Percentiles rank a stretch among this genome's conserved stretches.
phyloP scores from a whole-genome alignment of 2,329 filamentous ascomycete species.

The Chrysoporthe puriensis region DNA sequence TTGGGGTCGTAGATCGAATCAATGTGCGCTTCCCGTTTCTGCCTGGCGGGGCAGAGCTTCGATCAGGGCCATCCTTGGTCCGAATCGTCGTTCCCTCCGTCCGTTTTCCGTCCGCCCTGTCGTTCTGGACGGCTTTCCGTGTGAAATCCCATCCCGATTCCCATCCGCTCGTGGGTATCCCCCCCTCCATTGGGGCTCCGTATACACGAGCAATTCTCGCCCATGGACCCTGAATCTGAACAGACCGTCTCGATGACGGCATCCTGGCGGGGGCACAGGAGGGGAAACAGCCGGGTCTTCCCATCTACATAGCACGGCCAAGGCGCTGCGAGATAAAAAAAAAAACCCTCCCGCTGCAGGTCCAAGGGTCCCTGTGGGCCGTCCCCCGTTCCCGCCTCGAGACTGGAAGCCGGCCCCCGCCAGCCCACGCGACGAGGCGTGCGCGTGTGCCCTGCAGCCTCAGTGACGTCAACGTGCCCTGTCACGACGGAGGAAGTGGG shows the following conservation, averaged over 20 bases:
- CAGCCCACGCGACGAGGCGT: background rate
- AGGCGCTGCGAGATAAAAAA: background rate
- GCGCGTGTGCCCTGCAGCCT: background rate
- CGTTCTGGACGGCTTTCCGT: background rate
- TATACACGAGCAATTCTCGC: background rate
- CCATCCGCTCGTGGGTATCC: background rate
- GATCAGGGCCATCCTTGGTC: background rate
- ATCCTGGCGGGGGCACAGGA: background rate
- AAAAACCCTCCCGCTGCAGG: background rate
- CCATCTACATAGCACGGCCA: background rate
- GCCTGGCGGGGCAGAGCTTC: background rate
- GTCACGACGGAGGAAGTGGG: slow-evolving; percentile 4
- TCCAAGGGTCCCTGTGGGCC: slow-evolving; percentile 3
- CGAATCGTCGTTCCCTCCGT: background rate
- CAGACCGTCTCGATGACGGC: background rate
- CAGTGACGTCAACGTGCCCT: slow-evolving; percentile 3
- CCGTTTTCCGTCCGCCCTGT: background rate
- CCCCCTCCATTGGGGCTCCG: background rate
- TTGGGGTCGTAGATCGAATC: background rate
- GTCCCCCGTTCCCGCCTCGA: too few species aligned
- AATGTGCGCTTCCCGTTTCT: background rate
- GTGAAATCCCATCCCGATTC: background rate
- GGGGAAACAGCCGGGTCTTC: background rate
- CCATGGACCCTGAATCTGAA: background rate
- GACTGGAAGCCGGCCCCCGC: too few species aligned